Base-by-base conservation (phyloP, 2,329 filamentous ascomycete species). In the Fusarium verticillioides region DNA sequence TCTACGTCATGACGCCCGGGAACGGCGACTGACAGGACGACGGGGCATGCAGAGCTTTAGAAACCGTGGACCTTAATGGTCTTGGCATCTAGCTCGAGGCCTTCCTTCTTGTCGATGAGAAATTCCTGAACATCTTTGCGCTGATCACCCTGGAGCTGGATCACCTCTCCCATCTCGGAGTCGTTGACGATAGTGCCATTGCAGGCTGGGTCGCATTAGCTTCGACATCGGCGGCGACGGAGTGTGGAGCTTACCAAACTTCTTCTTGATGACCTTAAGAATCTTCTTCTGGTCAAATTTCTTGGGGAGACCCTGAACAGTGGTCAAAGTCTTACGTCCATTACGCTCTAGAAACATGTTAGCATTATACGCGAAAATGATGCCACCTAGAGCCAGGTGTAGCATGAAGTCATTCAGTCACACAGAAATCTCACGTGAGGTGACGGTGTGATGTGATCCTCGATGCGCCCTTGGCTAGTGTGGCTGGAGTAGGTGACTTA, bases 251-350 rank as follows among this genome's bases (percentile, higher is more conserved):
- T 73, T 89, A 95, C 93, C 93, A 82, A 98, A 98, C 84, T 97
- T 96, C 91, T 98, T 98, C 92, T 98, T 98, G 89, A 98, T 97
- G 86, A 97, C 95, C 89, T 98, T 98, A 82, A 99, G 92, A 84
- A 99, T 98, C 89, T 98, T 98, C 92, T 98, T 98, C 87, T 96
- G 95, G 87, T 98, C 96, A 83, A 98, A 98, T 84, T 98, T 98
- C 89, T 96, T 96, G 75, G 96, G 96, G 81, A 99, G 92, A 86
- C 96, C 96, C 91, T 98, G 96, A 82, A 99, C 95, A 81, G 96
- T 99, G 81, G 96, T 99, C 93, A 99, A 90, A 89, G 96, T 98
- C 91, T 99, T 99, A 86, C 96, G 96, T 92, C 96, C 96, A 98
- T 99, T 99, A 88, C 96, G 96, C 89, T 99, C 96, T 98, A 84